Percentiles rank a stretch among this genome's conserved stretches.
These are phyloP conservation scores for sunflower (Helianthus annuus) DNA, from an alignment of 129 eudicot genomes.

Conservation along the genomic window HanXRQr2.0-SUNRISE NC_035442.2:180892289-180892788, in stretches of 20 bases:
- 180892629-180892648: constrained; percentile 62
- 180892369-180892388: constrained; percentile 19
- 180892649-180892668: constrained; percentile 56
- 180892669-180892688: constrained; percentile 54
- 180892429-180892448: constrained; percentile 36
- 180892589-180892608: constrained; percentile 50
- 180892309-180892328: constrained; percentile 36
- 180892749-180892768: constrained; percentile 82
- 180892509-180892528: constrained; percentile 41
- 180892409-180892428: constrained; percentile 46
- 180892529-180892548: constrained; percentile 43
- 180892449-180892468: constrained; percentile 42
- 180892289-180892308: neutral
- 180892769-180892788: constrained; percentile 70
- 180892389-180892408: constrained; percentile 24
- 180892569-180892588: constrained; percentile 83
- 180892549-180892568: constrained; percentile 41
- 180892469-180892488: neutral
- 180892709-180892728: constrained; percentile 88
- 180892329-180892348: constrained; percentile 37
- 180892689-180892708: constrained; percentile 82
- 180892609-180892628: constrained; percentile 72
- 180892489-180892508: constrained; percentile 2
- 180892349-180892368: constrained; percentile 43
- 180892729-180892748: constrained; percentile 72